Percentiles rank a stretch among this genome's conserved stretches.
phyloP scores from a whole-genome alignment of 305 asterid genomes.

The Fraxinus sp. region DNA sequence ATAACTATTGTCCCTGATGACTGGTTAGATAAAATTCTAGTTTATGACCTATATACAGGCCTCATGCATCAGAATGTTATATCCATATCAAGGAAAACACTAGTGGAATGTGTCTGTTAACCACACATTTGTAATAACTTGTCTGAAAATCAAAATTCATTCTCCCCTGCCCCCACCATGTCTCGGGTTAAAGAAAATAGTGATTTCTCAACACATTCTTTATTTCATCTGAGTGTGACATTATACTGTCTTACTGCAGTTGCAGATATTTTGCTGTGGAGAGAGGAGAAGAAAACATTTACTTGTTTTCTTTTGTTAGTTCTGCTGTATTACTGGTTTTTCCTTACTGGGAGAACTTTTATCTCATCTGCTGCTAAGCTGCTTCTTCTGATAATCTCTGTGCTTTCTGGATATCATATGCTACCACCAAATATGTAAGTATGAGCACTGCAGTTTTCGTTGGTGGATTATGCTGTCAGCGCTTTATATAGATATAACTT shows the following conservation, averaged over 20 bases:
- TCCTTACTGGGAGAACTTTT: slow-evolving; percentile 69
- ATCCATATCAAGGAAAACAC: neutral
- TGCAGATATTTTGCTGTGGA: slow-evolving; percentile 93
- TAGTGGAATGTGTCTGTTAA: neutral
- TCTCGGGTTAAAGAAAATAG: slow-evolving; percentile 11
- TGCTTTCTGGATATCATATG: slow-evolving; percentile 58
- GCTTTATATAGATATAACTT: neutral
- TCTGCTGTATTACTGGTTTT: slow-evolving; percentile 76
- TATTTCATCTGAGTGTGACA: slow-evolving; percentile 28
- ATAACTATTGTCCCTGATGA: neutral
- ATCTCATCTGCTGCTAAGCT: slow-evolving; percentile 69
- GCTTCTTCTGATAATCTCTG: slow-evolving; percentile 53
- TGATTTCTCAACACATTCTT: slow-evolving; percentile 9
- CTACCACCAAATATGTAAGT: slow-evolving; percentile 69
- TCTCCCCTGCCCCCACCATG: neutral
- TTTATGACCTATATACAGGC: neutral
- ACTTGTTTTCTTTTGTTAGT: slow-evolving; percentile 52
- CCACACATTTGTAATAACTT: neutral
- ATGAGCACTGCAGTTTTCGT: neutral
- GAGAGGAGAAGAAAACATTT: slow-evolving; percentile 82
- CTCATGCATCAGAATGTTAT: neutral
- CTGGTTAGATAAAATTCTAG: neutral
- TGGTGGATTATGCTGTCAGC: neutral
- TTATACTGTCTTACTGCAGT: slow-evolving; percentile 51
- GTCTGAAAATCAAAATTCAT: neutral